A percentile compares a stretch with the other conserved stretches of the same genome.
Evolutionary conservation across 495 filamentous ascomycete genomes (phyloP).

Genomic region (Penicillium odoratum): DNA sequence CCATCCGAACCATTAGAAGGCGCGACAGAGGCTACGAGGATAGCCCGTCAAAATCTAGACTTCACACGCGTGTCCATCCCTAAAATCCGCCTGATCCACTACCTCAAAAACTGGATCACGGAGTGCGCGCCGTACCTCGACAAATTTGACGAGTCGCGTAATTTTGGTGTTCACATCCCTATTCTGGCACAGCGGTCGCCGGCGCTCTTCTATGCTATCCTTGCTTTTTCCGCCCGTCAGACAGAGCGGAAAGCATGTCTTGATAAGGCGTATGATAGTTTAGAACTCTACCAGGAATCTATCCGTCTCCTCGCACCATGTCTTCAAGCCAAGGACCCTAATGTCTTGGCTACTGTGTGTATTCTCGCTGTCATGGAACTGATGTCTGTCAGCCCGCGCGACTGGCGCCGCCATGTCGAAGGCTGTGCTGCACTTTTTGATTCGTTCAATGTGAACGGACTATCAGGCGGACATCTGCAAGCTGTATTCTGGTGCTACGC

Average conservation of each 20-base stretch:
- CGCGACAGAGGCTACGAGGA: constrained; percentile 1
- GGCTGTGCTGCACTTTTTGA: constrained; percentile 43
- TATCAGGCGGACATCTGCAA: constrained; percentile 35
- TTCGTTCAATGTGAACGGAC: constrained; percentile 34
- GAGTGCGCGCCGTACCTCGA: constrained; percentile 40
- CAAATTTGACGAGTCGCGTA: constrained; percentile 39
- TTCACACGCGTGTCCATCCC: constrained; percentile 30
- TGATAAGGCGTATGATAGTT: constrained; percentile 33
- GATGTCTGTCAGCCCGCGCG: constrained; percentile 40
- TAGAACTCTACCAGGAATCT: constrained; percentile 40
- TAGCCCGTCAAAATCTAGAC: constrained; percentile 24
- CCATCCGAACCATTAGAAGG: constrained; percentile 20
- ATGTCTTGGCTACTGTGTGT: constrained; percentile 32
- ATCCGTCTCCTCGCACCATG: constrained; percentile 32
- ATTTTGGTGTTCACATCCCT: constrained; percentile 37
- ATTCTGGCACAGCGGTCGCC: constrained; percentile 34
- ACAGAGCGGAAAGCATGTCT: constrained; percentile 35
- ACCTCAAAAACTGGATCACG: constrained; percentile 32
- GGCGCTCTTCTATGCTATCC: constrained; percentile 36
- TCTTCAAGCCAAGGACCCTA: constrained; percentile 33
- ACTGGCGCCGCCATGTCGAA: constrained; percentile 44
- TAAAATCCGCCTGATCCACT: constrained; percentile 27
- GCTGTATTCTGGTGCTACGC: constrained; percentile 48
- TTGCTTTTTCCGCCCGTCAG: constrained; percentile 38
- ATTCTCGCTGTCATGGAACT: constrained; percentile 40